Percentiles rank a stretch among this genome's conserved stretches.
Conservation (phyloP, 139 green algal species). For the Chlorella sp. region DNA sequence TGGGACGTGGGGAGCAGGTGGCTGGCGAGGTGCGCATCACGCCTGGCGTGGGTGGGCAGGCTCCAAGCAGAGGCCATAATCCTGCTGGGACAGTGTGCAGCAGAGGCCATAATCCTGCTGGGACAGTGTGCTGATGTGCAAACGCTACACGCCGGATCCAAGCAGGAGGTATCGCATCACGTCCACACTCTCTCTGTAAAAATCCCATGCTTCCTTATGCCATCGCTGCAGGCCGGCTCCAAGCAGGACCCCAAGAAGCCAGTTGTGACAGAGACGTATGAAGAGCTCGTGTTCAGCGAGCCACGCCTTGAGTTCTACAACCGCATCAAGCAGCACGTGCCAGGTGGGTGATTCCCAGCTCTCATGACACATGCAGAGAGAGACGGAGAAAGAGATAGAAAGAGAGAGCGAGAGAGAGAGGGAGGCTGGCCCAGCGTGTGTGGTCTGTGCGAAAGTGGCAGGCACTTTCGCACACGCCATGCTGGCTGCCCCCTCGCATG, state of each 20-base stretch:
- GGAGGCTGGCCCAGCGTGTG: not conserved
- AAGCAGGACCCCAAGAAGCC: slow-evolving; percentile 54
- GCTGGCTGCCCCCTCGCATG: too few species aligned
- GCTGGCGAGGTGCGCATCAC: not conserved
- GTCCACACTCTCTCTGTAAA: not conserved
- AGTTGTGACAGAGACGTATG: slow-evolving; percentile 76
- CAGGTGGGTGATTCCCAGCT: not conserved
- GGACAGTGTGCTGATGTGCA: not conserved
- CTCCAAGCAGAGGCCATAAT: not conserved
- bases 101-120: not conserved
- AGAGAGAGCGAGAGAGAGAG: not conserved
- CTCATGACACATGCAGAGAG: not conserved
- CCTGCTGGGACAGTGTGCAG: not conserved
- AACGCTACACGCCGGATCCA: not conserved
- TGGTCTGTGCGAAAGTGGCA: too few species aligned
- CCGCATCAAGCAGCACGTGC: slow-evolving; percentile 5
- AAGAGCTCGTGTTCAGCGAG: slow-evolving; percentile 90
- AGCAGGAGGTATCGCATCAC: not conserved
- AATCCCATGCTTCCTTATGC: not conserved
- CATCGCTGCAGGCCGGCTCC: slow-evolving; percentile 8
- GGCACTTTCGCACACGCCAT: too few species aligned
- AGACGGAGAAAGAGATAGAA: not conserved
- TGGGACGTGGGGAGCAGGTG: not conserved
- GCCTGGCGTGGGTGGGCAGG: not conserved
- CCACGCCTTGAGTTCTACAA: slow-evolving; percentile 70